Evolutionary conservation across 495 filamentous ascomycete genomes (phyloP), one percentile per base, ranked within the genome.

Genomic region (Tuber microsphaerosporum): DNA sequence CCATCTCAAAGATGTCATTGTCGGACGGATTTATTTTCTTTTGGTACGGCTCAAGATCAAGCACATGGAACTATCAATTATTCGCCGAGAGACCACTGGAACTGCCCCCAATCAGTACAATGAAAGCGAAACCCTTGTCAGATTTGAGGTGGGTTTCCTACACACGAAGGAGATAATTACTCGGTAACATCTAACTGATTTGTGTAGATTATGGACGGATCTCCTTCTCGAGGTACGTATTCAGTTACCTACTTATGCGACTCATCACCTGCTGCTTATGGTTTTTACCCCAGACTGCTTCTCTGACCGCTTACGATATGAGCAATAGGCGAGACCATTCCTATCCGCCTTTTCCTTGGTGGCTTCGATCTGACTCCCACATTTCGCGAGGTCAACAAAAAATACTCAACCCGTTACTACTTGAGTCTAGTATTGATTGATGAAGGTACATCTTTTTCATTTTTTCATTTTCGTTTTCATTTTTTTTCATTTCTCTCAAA

Each of bases 51-150:
- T 99, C 83, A 99, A 99, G 89, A 99, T 99, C 84, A 97, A 97
- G 86, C 96, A 99, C 84, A 99, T 99, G 95, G 95, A 99, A 86
- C 85, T 99, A 71, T 95, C 92, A 76, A 99, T 99, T 80, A 99
- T 99, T 83, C 90, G 95, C 79, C 88, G 95, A 77, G 95, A 99
- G 85, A 98, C 95, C 8, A 98, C 95, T 10, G 95, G 95, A 26
- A 93, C 92, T 4, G 92, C 95, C n/a, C 95, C 95, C n/a, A 99
- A 99, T 85, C 96, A 99, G 84, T 99, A 99, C 84, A 98, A 99
- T 84, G 95, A 99, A 87, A 97, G 93, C 85, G 95, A 99, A 86
- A 99, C 95, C 20, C 86, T 99, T 82, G 95, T 99, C 75, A 89
- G 95, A 75, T 99, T 99, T 80, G 95, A 99, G 90, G 93, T 95